Evolutionary conservation across 2,329 filamentous ascomycete species (phyloP), one percentile per base, ranked within the genome.

Genomic region (Triangularia setosa): DNA sequence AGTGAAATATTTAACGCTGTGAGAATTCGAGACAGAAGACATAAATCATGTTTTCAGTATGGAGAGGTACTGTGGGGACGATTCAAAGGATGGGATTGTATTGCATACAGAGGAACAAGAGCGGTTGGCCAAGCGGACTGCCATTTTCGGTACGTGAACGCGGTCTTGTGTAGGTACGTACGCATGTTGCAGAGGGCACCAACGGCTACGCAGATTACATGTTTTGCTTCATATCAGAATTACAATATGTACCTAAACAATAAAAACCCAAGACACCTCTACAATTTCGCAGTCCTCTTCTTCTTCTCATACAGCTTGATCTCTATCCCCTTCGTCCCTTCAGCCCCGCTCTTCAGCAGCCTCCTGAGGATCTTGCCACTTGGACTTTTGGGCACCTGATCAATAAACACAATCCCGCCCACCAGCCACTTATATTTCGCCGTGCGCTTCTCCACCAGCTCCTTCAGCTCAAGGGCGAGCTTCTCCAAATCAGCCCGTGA

Each of bases 351-450:
- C 64, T 76, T 77, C 64, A 80, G 70, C 21, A 80, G 68, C 59
- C 79, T 65, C 54, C 79, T 73, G 64, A 81, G 62, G 23, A 81
- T 81, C 74, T 81, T 81, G 1, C 79, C 79, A 14, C 79, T 80
- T 0, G 86, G 84, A 65, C 89, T 90, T 79, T 90, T 92, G 7
- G 89, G 89, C 33, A 92, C 88, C 11, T 78, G 79, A 35, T 90
- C 83, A 1, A 89, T 79, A 73, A 91, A 90, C 21, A 83, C 77
- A 14, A 92, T 83, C 0, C 89, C 90, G 0, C 89, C 90, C 2
- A 83, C 84, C 65, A 92, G 79, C 73, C 87, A 83, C 76, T 92
- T 92, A 69, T 87, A 85, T 65, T 77, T 80, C 0, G 86, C 83
- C 27, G 89, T 84, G 57, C 83, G 83, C 71, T 81, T 79, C 58